Evolutionary conservation across 768 basidiomycete species (phyloP).

Genomic region (Brasilioporus rufonigricans): DNA sequence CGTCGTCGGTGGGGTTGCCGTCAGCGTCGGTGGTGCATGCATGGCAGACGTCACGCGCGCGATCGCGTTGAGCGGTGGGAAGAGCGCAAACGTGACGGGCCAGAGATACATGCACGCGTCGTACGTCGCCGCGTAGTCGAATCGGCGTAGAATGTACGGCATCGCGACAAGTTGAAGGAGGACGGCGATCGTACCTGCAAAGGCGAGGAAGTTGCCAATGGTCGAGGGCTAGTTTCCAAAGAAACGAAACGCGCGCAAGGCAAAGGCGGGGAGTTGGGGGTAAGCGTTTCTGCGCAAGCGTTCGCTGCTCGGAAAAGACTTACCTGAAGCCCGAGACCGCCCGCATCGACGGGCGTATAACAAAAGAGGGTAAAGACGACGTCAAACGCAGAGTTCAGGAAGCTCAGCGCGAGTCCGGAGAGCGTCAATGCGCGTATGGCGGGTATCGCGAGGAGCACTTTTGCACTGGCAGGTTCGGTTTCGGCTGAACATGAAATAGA

Average conservation of each 20-base stretch:
- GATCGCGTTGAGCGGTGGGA: neutral
- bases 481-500: too few relatives aligned
- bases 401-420: slow-evolving; percentile 48
- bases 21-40: neutral
- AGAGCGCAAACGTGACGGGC: neutral
- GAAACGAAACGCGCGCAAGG: neutral
- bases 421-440: slow-evolving; percentile 47
- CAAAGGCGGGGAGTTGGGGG: too few relatives aligned
- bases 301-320: neutral
- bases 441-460: slow-evolving; percentile 44
- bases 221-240: neutral
- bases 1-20: too few relatives aligned
- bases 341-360: slow-evolving; percentile 50
- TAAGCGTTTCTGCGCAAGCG: too few relatives aligned
- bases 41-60: neutral
- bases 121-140: neutral
- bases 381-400: slow-evolving; percentile 55
- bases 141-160: neutral
- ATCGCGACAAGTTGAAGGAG: neutral
- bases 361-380: slow-evolving; percentile 62
- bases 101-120: neutral
- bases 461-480: slow-evolving; percentile 22
- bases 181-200: neutral
- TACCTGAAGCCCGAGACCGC: slow-evolving; percentile 56
- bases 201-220: neutral